Evolutionary conservation across 495 filamentous ascomycete species (phyloP).

Genomic region (Lasiosphaeria miniovina): DNA sequence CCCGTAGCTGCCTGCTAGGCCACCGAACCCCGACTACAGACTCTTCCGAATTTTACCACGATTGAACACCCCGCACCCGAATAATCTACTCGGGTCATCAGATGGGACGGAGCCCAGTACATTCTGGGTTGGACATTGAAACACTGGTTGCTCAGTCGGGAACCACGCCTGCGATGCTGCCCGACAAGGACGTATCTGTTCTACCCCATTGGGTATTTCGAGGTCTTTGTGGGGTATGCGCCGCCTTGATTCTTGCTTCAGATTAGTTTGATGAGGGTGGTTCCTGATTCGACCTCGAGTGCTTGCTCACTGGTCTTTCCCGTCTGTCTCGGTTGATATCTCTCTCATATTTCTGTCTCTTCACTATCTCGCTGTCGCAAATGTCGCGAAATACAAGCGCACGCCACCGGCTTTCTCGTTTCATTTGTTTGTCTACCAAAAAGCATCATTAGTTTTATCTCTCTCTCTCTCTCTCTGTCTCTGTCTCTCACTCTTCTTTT

Average conservation of each 20-base stretch:
- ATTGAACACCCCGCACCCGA: not conserved
- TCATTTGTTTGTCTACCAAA: too few species aligned
- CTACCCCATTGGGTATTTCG: not conserved
- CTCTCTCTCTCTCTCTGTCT: not conserved
- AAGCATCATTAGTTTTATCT: not conserved
- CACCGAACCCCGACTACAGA: not conserved
- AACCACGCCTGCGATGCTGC: conserved; percentile 17
- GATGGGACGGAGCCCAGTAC: conserved; percentile 1
- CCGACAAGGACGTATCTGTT: conserved; percentile 9
- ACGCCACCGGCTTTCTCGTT: too few species aligned
- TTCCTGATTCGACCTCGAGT: not conserved
- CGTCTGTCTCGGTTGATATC: not conserved
- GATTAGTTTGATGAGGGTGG: not conserved
- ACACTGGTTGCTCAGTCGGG: not conserved
- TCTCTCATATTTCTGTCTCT: too few species aligned
- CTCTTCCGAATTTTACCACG: conserved; percentile 1
- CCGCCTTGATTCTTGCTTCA: not conserved
- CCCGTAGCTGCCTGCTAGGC: conserved; percentile 39
- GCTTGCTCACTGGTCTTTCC: not conserved
- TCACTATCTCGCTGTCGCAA: too few species aligned
- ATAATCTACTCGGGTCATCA: not conserved
- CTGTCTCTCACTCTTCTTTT: not conserved
- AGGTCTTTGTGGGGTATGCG: not conserved
- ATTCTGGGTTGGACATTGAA: not conserved
- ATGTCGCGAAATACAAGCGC: too few species aligned